Evolutionary conservation across 2,329 filamentous ascomycete genomes (phyloP).

Genomic region (Aureobasidium pullulans): DNA sequence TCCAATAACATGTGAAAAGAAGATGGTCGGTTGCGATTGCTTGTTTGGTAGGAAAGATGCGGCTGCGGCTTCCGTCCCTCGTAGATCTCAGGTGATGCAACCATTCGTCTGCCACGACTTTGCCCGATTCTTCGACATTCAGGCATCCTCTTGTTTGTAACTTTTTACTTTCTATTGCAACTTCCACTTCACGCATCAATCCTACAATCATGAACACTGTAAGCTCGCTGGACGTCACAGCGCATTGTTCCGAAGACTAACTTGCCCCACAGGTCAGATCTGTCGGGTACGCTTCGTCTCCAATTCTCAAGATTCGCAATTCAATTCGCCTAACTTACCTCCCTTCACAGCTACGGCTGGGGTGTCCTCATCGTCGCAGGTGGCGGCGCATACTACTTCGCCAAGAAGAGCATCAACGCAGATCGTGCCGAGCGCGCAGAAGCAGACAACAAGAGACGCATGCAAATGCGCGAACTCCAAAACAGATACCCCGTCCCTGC

Average conservation of each 20-base stretch:
- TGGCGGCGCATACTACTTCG: slow-evolving; percentile 89
- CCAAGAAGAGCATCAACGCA: slow-evolving; percentile 88
- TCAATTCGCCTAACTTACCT: neutral
- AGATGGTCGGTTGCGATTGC: neutral
- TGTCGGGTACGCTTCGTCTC: slow-evolving; percentile 14
- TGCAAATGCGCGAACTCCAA: slow-evolving; percentile 16
- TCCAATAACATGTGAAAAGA: neutral
- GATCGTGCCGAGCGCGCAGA: slow-evolving; percentile 69
- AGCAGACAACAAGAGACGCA: slow-evolving; percentile 56
- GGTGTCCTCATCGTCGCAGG: slow-evolving; percentile 81
- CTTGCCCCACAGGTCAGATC: slow-evolving; percentile 14
- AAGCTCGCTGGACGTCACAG: slow-evolving; percentile 13
- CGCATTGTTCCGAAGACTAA: neutral
- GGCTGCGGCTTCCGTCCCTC: neutral
- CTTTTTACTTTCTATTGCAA: neutral
- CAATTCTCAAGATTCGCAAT: neutral
- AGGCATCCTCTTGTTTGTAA: neutral
- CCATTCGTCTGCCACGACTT: slow-evolving; percentile 6
- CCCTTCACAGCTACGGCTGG: slow-evolving; percentile 69
- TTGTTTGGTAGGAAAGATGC: neutral
- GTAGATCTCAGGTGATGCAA: slow-evolving; percentile 9
- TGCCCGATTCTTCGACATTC: neutral
- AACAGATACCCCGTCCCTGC: slow-evolving; percentile 7
- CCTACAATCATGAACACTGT: slow-evolving; percentile 21
- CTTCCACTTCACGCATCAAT: neutral